Evolutionary conservation across 1,139 yeast genomes (phyloP).

Genomic region (Nakaseomyces delphensis): DNA sequence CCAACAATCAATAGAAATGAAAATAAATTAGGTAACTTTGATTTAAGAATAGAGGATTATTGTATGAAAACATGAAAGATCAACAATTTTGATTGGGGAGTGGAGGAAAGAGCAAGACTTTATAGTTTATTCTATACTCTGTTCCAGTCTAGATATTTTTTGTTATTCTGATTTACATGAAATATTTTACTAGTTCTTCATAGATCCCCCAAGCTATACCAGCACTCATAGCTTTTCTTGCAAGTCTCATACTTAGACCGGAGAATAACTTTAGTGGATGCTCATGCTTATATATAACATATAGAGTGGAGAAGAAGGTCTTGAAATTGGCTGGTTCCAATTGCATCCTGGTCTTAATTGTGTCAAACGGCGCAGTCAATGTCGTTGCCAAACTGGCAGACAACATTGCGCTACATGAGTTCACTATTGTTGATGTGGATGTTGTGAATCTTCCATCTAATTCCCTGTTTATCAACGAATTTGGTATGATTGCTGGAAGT

Average conservation of each 20-base stretch:
- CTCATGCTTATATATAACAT: constrained; percentile 44
- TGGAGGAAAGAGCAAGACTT: no score
- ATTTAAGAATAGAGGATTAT: no score
- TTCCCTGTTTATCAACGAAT: constrained; percentile 16
- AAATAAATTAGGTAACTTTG: no score
- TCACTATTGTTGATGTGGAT: constrained; percentile 48
- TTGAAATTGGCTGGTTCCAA: constrained; percentile 43
- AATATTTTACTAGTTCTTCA: constrained; percentile 63
- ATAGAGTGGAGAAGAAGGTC: constrained; percentile 36
- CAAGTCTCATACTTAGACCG: constrained; percentile 72
- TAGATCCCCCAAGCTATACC: constrained; percentile 97
- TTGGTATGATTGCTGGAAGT: constrained; percentile 32
- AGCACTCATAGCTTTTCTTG: constrained; percentile 83
- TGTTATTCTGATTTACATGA: constrained; percentile 18
- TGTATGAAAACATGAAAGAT: no score
- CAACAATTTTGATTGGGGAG: no score
- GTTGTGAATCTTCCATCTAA: constrained; percentile 27
- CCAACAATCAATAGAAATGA: no score
- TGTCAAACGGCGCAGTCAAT: constrained; percentile 90
- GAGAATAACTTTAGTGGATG: constrained; percentile 60
- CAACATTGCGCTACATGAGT: constrained; percentile 58
- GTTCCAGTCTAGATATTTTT: not conserved
- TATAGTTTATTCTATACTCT: no score
- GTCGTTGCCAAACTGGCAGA: constrained; percentile 80
- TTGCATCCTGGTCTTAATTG: constrained; percentile 87